Conservation (phyloP, 768 basidiomycete species). For the Hypsizygus marmoreus region DNA sequence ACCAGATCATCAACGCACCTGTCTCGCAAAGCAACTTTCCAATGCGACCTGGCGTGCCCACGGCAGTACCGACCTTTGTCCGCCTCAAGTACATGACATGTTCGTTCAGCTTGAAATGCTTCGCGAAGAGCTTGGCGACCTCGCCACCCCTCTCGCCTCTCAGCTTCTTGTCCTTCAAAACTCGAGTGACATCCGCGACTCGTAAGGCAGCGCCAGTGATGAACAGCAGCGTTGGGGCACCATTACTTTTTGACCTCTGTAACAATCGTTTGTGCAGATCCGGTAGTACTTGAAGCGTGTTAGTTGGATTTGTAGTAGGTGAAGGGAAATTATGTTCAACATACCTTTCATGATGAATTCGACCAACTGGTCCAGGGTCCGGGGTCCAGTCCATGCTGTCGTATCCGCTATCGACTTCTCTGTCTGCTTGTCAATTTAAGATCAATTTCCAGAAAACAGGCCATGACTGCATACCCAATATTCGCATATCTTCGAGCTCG, state of each 20-base stretch:
- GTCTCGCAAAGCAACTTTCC: constrained; percentile 81
- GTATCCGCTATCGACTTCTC: constrained; percentile 78
- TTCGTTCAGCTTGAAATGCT: constrained; percentile 88
- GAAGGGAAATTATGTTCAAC: constrained; percentile 12
- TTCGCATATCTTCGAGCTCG: constrained; percentile 77
- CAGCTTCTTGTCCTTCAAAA: constrained; percentile 67
- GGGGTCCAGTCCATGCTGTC: constrained; percentile 66
- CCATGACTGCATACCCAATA: constrained; percentile 64
- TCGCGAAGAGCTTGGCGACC: constrained; percentile 94
- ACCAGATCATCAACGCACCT: constrained; percentile 40
- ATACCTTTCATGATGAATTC: constrained; percentile 78
- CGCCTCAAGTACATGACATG: constrained; percentile 81
- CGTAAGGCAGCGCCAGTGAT: constrained; percentile 88
- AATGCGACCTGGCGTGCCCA: constrained; percentile 89
- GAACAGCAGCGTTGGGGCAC: constrained; percentile 87
- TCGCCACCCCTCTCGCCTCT: constrained; percentile 86
- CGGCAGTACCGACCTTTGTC: constrained; percentile 87
- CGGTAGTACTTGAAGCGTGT: no score
- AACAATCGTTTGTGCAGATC: constrained; percentile 67
- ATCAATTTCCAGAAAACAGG: constrained; percentile 26
- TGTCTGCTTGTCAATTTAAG: constrained; percentile 58
- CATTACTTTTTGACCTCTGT: constrained; percentile 74
- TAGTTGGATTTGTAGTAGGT: constrained; percentile 60
- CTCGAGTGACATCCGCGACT: constrained; percentile 84
- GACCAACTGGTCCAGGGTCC: constrained; percentile 70